These are phyloP conservation scores for Phytopythium sindhum DNA, from an alignment of 352 stramenopile species.

Conservation along the genomic window DNA sequence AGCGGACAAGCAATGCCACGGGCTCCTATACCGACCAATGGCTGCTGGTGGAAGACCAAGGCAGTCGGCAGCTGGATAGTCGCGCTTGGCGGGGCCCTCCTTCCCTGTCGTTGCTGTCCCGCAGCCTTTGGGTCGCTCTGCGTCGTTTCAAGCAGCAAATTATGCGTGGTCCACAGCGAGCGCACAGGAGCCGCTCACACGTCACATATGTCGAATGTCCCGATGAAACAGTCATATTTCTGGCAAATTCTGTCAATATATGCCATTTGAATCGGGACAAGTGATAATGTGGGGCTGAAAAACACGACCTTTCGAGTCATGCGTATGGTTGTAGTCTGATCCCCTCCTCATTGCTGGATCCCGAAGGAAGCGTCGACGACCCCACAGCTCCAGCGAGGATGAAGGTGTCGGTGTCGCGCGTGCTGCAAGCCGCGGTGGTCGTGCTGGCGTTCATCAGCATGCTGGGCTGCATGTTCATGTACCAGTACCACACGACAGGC, in stretches of 20 bases:
- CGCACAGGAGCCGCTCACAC: slow-evolving; percentile 1
- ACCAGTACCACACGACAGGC: background rate
- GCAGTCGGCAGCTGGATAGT: background rate
- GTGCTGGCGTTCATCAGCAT: background rate
- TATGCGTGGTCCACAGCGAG: background rate
- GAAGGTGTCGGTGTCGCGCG: background rate
- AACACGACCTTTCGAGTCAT: too few species aligned
- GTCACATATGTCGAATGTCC: background rate
- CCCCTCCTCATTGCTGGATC: too few species aligned
- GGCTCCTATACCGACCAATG: background rate
- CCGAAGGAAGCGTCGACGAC: too few species aligned
- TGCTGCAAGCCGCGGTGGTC: background rate
- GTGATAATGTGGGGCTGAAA: too few species aligned
- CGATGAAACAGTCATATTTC: background rate
- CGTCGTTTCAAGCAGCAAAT: background rate
- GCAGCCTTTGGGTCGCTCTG: background rate
- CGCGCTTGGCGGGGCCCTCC: background rate
- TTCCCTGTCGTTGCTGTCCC: too few species aligned
- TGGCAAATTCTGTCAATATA: too few species aligned
- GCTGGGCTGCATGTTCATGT: background rate
- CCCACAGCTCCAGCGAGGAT: too few species aligned
- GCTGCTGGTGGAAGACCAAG: background rate
- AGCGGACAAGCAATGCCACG: background rate
- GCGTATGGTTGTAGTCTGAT: too few species aligned
- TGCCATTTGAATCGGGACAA: too few species aligned